Evolutionary conservation across 2,329 filamentous ascomycete genomes (phyloP).

Genomic region (Zymoseptoria brevis): DNA sequence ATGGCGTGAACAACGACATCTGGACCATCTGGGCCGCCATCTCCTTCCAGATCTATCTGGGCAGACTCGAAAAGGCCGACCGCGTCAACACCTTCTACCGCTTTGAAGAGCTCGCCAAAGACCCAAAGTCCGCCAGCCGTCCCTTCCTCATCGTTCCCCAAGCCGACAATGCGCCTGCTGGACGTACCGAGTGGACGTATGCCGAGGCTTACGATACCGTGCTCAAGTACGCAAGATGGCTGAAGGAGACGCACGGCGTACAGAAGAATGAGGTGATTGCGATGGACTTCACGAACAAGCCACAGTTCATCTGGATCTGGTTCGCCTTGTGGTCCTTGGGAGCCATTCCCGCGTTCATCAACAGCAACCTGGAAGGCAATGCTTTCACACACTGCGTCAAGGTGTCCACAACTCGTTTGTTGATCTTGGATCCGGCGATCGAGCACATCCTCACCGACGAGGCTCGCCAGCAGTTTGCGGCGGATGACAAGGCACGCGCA

Average conservation of each 20-base stretch:
- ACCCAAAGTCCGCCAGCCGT: constrained; percentile 36
- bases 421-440: constrained; percentile 60
- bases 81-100: constrained; percentile 65
- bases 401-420: constrained; percentile 56
- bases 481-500: constrained; percentile 34
- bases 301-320: constrained; percentile 67
- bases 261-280: constrained; percentile 69
- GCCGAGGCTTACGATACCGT: constrained; percentile 63
- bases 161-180: constrained; percentile 14
- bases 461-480: constrained; percentile 37
- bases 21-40: constrained; percentile 40
- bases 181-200: constrained; percentile 54
- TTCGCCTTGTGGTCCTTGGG: constrained; percentile 77
- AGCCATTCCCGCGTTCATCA: constrained; percentile 76
- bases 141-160: constrained; percentile 27
- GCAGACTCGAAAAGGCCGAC: constrained; percentile 38
- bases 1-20: constrained; percentile 62
- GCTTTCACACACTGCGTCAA: constrained; percentile 67
- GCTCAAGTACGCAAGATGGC: constrained; percentile 67
- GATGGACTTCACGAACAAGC: constrained; percentile 72
- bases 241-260: constrained; percentile 57
- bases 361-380: constrained; percentile 70
- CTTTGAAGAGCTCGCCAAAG: constrained; percentile 59
- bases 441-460: constrained; percentile 50
- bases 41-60: constrained; percentile 40